phyloP scores from a whole-genome alignment of 352 stramenopile genomes.

The Phytopythium sindhum region DNA sequence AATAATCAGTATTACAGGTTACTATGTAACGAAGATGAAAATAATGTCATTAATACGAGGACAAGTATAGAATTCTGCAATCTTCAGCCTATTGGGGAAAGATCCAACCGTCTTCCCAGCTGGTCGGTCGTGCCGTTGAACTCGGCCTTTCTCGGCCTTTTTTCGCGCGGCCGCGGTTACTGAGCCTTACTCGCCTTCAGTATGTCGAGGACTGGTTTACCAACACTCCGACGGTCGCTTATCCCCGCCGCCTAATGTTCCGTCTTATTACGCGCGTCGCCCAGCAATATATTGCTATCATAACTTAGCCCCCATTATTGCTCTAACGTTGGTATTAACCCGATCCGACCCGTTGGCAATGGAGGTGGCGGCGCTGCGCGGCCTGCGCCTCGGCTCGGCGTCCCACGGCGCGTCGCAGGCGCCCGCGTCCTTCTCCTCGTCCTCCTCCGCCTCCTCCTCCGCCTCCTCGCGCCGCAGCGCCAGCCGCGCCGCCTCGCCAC shows the following conservation, averaged over 20 bases:
- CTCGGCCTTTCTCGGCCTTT: background rate
- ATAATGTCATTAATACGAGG: background rate
- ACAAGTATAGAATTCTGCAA: background rate
- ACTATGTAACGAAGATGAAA: too few relatives aligned
- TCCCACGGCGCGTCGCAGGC: background rate
- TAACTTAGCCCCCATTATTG: too few relatives aligned
- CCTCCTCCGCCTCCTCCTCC: background rate
- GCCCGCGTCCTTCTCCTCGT: background rate
- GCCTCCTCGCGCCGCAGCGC: background rate
- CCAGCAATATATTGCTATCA: too few relatives aligned
- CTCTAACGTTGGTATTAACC: too few relatives aligned
- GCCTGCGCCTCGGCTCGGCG: background rate
- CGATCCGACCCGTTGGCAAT: background rate
- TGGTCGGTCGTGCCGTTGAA: background rate
- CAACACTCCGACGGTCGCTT: background rate
- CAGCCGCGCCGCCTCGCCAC: too few relatives aligned
- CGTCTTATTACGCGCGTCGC: too few relatives aligned
- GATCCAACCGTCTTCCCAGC: background rate
- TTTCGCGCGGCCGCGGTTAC: background rate
- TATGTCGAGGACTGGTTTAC: background rate
- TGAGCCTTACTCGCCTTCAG: background rate
- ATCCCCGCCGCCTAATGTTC: too few relatives aligned
- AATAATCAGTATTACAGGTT: background rate
- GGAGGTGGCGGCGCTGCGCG: background rate
- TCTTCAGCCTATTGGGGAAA: background rate